Conservation (phyloP, 1,139 yeast species). For the Pichia sp. region DNA sequence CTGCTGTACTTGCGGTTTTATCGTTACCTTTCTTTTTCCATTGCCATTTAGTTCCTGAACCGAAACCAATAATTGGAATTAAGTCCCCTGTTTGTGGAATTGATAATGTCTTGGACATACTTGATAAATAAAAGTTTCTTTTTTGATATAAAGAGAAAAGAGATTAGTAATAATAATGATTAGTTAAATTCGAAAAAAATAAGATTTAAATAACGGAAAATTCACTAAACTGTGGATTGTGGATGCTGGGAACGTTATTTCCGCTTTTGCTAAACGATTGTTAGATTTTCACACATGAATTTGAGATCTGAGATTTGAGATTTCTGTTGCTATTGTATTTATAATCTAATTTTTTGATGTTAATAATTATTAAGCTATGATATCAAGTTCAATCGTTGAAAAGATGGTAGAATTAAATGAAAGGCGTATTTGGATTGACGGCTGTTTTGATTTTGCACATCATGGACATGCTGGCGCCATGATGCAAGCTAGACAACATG, state of each 20-base stretch:
- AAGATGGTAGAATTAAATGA: constrained; percentile 9
- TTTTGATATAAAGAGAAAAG: not conserved
- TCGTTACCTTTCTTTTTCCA: constrained; percentile 36
- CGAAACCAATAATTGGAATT: constrained; percentile 38
- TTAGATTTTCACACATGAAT: too few species aligned
- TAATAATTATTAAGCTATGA: too few species aligned
- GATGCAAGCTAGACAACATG: constrained; percentile 80
- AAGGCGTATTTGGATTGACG: constrained; percentile 78
- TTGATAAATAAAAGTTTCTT: not conserved
- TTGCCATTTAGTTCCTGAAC: constrained; percentile 63
- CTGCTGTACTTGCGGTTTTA: constrained; percentile 22
- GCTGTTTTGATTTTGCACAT: constrained; percentile 95
- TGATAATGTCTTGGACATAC: not conserved
- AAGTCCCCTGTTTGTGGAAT: constrained; percentile 24
- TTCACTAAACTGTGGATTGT: too few species aligned
- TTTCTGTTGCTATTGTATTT: too few species aligned
- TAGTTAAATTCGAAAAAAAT: too few species aligned
- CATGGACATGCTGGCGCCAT: constrained; percentile 98
- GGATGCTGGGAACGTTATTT: too few species aligned
- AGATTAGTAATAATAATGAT: not conserved
- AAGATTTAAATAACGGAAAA: too few species aligned
- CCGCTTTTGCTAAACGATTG: too few species aligned
- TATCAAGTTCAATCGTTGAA: too few species aligned
- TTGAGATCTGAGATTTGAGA: too few species aligned
- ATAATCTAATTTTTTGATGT: too few species aligned